Percentiles rank a stretch among this genome's conserved stretches.
phyloP scores from a whole-genome alignment of 2,329 filamentous ascomycete genomes.

The Talaromyces sp. region DNA sequence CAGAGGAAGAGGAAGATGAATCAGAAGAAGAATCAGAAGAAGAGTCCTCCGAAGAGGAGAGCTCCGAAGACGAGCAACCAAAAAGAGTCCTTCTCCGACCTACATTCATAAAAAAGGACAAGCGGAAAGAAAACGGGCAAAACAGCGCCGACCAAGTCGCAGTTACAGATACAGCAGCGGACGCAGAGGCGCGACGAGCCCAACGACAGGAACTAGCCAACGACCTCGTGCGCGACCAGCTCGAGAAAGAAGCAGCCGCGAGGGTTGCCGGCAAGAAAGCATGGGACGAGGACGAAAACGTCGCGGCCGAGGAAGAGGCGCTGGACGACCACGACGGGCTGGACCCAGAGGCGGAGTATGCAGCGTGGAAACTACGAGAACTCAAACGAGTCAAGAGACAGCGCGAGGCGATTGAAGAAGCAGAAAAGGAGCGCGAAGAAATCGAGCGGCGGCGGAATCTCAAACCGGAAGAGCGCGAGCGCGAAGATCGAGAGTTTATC shows the following conservation, averaged over 20 bases:
- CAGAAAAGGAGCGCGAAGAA: constrained; percentile 82
- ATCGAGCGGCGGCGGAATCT: constrained; percentile 83
- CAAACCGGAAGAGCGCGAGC: constrained; percentile 76
- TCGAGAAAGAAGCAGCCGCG: constrained; percentile 74
- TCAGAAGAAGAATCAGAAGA: constrained; percentile 44
- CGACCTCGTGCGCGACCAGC: constrained; percentile 79
- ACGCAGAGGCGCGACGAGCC: constrained; percentile 35
- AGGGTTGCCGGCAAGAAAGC: constrained; percentile 72
- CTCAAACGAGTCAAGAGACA: constrained; percentile 83
- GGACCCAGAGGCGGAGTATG: constrained; percentile 82
- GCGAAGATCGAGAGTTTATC: constrained; percentile 76
- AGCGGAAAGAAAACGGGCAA: constrained; percentile 44
- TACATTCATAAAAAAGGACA: constrained; percentile 62
- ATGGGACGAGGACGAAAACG: constrained; percentile 69
- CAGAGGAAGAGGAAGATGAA: constrained; percentile 48
- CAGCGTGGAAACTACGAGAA: constrained; percentile 91
- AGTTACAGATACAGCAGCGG: constrained; percentile 35
- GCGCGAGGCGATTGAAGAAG: constrained; percentile 74
- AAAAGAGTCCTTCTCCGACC: constrained; percentile 57
- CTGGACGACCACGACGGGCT: constrained; percentile 86
- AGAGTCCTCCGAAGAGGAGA: constrained; percentile 53
- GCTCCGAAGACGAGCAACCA: constrained; percentile 55
- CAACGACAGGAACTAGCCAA: constrained; percentile 69
- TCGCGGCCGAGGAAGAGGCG: constrained; percentile 62
- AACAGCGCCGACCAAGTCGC: constrained; percentile 19